These are phyloP conservation scores for Populus hybrid DNA, from an alignment of 441 rosid genomes.

Conservation along the genomic window DNA sequence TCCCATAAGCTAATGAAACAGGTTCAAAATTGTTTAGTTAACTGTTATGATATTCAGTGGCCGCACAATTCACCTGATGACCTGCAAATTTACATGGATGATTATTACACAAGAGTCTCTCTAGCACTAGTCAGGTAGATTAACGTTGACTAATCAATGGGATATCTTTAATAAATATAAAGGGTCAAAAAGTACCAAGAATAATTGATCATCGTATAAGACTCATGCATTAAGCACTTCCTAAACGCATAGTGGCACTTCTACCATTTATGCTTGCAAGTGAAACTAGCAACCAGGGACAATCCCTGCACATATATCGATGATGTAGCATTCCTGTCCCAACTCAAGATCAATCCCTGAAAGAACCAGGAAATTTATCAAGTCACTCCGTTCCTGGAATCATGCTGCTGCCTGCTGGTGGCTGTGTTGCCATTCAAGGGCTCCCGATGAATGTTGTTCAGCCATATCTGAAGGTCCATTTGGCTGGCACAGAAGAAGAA, in stretches of 20 bases:
- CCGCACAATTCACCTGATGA: background rate
- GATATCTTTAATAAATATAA: conserved; percentile 4
- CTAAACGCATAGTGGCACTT: background rate
- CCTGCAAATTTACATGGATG: background rate
- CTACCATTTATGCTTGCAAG: background rate
- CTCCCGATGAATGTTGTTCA: conserved; percentile 15
- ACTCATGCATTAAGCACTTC: background rate
- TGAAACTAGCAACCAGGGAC: background rate
- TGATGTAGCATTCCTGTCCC: background rate
- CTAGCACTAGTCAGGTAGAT: background rate
- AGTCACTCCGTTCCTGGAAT: conserved; percentile 1
- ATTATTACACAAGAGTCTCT: background rate
- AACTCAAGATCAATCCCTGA: background rate
- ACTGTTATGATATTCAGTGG: background rate
- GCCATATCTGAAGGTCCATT: conserved; percentile 18
- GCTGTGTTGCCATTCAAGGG: conserved; percentile 22
- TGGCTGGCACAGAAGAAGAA: conserved; percentile 13
- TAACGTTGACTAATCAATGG: background rate
- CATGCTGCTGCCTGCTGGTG: conserved; percentile 23
- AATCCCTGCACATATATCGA: background rate
- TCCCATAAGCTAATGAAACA: background rate
- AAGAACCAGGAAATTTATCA: background rate
- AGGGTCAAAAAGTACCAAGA: conserved; percentile 1
- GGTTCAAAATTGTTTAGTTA: background rate
- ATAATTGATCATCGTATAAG: background rate